Base-by-base conservation (phyloP, 306 rosid species). In the Cucurbita pepo region DNA sequence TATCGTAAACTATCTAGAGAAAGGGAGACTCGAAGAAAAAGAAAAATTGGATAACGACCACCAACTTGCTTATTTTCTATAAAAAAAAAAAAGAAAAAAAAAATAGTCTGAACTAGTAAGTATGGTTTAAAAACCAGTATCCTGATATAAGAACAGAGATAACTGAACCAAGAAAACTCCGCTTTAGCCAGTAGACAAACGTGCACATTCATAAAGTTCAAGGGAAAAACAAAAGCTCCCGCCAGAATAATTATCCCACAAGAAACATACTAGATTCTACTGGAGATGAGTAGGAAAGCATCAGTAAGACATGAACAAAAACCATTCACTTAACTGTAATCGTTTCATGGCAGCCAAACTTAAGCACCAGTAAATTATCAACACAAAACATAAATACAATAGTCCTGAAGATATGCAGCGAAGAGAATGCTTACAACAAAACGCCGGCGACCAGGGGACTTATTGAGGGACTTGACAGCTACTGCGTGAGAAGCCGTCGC, bases 381-480 rank as follows among this genome's bases (percentile, higher is more conserved):
- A 43, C 51, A 1, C n/a, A 18, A 18, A 64, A 5, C 52, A 64
- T 36, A 16, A 18, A 30, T 65, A 30, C 47, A 34, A 47, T 69
- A 56, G 4, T 64, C 52, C 5, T n/a, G 34, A 44, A 64, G 16
- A 18, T 18, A 43, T n/a, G 0, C n/a, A 30, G 56, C 43, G 8
- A 8, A 47, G 40, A 47, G 53, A 47, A 67, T 21, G 44, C 94
- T 78, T 77, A 93, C 98, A 12, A 83, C 85, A 65, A 87, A 90
- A 67, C 98, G 96, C 22, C 86, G 88, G 75, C 89, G 85, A 9
- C 98, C 94, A 1, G 86, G 64, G 62, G 88, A 82, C 38, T 83
- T 89, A 83, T 89, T 93, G 78, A 90, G 98, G 52, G 96, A 89
- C 86, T 93, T 93, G 72, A 93, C 98, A 2, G 96, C 91, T 79